Conservation (phyloP, 306 rosid species). For the Glycine tomentella region DNA sequence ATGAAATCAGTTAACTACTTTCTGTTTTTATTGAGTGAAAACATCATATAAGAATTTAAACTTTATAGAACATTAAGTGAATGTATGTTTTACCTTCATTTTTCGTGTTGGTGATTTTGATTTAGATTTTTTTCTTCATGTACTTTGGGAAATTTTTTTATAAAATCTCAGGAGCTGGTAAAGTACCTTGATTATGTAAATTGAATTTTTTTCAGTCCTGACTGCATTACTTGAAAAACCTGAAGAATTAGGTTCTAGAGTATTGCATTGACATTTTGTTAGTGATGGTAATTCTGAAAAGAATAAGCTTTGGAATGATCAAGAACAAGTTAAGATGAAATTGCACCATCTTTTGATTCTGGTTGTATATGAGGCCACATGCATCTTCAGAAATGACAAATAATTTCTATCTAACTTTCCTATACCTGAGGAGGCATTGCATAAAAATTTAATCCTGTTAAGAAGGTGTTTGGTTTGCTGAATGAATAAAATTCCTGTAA, state of each 20-base stretch:
- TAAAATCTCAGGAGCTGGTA: background rate
- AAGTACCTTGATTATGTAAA: conserved; percentile 5
- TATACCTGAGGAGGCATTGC: background rate
- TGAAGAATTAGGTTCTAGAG: conserved; percentile 9
- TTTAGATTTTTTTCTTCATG: background rate
- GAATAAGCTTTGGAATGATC: no score
- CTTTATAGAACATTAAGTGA: background rate
- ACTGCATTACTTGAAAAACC: background rate
- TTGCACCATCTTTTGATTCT: conserved; percentile 18
- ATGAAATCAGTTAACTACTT: background rate
- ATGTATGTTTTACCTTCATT: background rate
- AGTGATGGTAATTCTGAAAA: no score
- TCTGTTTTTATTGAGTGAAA: background rate
- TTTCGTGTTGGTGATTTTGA: conserved; percentile 12
- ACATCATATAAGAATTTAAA: background rate
- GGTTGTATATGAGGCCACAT: background rate
- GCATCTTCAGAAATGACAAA: no score
- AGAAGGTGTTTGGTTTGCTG: background rate
- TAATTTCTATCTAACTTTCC: background rate
- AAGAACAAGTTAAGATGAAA: background rate
- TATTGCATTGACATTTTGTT: conserved; percentile 1
- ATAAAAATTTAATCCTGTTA: background rate
- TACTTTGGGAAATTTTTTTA: background rate
- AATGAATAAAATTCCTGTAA: background rate
- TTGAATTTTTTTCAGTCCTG: background rate